Conservation (phyloP, 108 stramenopile genomes). For the Skeletonema grethae region DNA sequence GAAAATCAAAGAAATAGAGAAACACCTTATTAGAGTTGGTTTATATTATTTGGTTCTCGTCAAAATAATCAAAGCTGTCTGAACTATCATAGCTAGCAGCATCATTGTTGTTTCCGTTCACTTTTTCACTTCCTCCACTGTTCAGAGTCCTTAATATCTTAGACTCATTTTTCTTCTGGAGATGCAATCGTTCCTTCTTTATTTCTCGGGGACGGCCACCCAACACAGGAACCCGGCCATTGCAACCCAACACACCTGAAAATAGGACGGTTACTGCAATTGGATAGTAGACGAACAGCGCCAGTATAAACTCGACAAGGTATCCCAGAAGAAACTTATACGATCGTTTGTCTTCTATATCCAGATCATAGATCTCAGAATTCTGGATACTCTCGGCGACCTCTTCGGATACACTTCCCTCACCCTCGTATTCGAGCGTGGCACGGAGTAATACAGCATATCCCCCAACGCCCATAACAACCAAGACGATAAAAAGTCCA, state of each 20-base stretch:
- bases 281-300: constrained; percentile 54
- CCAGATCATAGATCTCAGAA: constrained; percentile 39
- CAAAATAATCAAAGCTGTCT: constrained; percentile 16
- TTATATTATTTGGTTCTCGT: constrained; percentile 24
- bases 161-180: constrained; percentile 20
- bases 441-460: constrained; percentile 47
- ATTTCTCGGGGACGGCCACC: constrained; percentile 57
- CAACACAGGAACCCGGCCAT: constrained; percentile 51
- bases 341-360: constrained; percentile 38
- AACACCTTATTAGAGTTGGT: neutral
- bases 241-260: constrained; percentile 52
- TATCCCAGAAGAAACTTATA: constrained; percentile 53
- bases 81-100: constrained; percentile 9
- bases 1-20: neutral
- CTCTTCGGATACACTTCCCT: constrained; percentile 27
- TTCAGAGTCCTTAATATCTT: constrained; percentile 17
- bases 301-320: constrained; percentile 48
- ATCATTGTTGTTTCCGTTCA: neutral
- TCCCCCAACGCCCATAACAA: constrained; percentile 35
- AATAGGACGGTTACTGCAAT: constrained; percentile 50
- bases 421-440: constrained; percentile 41
- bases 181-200: constrained; percentile 34
- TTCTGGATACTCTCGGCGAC: constrained; percentile 35
- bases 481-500: constrained; percentile 37
- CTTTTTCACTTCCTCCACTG: neutral